Conservation (phyloP, 1,284 basidiomycete species). For the Phellopilus nigrolimitatus region DNA sequence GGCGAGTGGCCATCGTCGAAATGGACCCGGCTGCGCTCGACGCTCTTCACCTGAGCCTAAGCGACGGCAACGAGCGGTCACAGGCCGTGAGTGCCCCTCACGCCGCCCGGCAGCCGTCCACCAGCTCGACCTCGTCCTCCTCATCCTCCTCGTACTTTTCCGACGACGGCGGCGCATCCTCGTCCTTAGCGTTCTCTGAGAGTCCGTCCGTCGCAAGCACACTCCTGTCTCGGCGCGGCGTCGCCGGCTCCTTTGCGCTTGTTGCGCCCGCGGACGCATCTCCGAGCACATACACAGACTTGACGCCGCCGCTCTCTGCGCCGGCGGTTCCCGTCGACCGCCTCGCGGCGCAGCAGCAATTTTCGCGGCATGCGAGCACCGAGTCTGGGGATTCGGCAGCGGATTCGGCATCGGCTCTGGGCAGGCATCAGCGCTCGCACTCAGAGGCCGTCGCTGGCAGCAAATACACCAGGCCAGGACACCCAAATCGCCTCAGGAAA, state of each 20-base stretch:
- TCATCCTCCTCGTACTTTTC: background rate
- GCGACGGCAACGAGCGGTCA: conserved; percentile 25
- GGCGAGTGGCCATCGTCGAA: conserved; percentile 62
- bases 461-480: conserved; percentile 1
- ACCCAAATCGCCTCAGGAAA: conserved; percentile 32
- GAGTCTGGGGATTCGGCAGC: background rate
- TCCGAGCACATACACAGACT: conserved; percentile 17
- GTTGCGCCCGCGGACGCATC: conserved; percentile 20
- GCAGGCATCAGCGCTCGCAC: conserved; percentile 17
- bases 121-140: conserved; percentile 6
- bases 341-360: background rate
- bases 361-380: conserved; percentile 5
- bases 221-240: conserved; percentile 46
- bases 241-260: conserved; percentile 41
- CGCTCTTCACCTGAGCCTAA: no score
- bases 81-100: conserved; percentile 17
- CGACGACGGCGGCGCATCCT: background rate
- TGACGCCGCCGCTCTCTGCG: conserved; percentile 19
- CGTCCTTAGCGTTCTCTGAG: background rate
- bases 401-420: background rate
- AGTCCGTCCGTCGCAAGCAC: background rate
- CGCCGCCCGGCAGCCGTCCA: conserved; percentile 25
- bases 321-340: conserved; percentile 2
- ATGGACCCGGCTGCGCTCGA: conserved; percentile 34
- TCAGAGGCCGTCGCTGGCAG: conserved; percentile 27